Evolutionary conservation across 257 asterid genomes (phyloP).

Genomic region (Prunella vulgaris): DNA sequence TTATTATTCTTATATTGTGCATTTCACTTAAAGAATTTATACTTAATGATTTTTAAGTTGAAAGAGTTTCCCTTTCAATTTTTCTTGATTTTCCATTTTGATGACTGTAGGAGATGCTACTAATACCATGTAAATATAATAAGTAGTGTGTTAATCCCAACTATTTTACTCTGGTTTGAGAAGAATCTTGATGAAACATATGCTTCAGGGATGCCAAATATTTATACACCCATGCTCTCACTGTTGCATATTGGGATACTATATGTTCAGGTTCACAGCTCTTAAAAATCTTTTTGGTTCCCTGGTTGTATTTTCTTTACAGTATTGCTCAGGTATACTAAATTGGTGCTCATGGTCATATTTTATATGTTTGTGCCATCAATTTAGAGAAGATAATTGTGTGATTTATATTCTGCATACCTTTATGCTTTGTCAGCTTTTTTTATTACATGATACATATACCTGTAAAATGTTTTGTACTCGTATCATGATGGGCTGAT

Average conservation of each 20-base stretch:
- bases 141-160: not conserved
- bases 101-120: not conserved
- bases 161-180: not conserved
- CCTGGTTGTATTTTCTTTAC: conserved; percentile 1
- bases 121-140: not conserved
- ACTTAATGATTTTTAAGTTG: not conserved
- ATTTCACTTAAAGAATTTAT: not conserved
- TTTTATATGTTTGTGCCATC: not conserved
- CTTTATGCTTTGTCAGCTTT: not conserved
- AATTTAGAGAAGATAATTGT: not conserved
- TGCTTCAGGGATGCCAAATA: not conserved
- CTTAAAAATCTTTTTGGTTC: not conserved
- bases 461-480: not conserved
- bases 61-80: not conserved
- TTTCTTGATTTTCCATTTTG: not conserved
- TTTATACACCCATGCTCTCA: not conserved
- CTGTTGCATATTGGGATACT: not conserved
- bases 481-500: not conserved
- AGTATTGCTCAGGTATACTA: not conserved
- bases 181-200: not conserved
- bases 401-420: not conserved
- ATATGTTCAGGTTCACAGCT: not conserved
- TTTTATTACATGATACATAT: not conserved
- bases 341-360: not conserved
- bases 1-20: not conserved